Percentiles rank a stretch among this genome's conserved stretches.
These are phyloP conservation scores for Lolium rigidum DNA, from an alignment of 176 grass and related monocot genomes.

Conservation along the genomic window DNA sequence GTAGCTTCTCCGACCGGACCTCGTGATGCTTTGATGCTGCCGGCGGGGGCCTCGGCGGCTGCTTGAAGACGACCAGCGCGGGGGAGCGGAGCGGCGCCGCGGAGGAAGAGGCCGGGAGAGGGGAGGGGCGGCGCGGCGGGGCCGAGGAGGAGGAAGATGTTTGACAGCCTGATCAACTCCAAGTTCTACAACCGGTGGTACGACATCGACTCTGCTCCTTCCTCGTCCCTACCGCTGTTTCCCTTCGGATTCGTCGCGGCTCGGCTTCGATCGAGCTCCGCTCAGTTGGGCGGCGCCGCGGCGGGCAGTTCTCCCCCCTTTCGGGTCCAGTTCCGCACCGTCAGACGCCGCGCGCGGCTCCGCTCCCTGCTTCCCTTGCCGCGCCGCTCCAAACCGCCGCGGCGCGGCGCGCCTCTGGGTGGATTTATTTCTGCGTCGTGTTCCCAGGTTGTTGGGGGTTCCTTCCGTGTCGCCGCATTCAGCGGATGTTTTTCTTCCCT, in stretches of 20 bases:
- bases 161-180: constrained; percentile 68
- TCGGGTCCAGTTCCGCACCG: too few species aligned
- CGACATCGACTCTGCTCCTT: not conserved
- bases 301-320: too few species aligned
- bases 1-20: not conserved
- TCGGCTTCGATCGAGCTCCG: not conserved
- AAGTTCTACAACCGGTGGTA: constrained; percentile 92
- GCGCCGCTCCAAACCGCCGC: not conserved
- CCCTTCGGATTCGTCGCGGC: not conserved
- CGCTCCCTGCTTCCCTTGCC: too few species aligned
- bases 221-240: constrained; percentile 18
- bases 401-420: too few species aligned
- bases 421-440: not conserved
- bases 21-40: constrained; percentile 37
- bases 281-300: not conserved
- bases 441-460: not conserved
- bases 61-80: constrained; percentile 10
- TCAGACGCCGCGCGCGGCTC: too few species aligned
- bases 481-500: not conserved
- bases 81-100: not conserved
- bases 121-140: not conserved
- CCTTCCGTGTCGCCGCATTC: not conserved
- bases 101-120: not conserved
- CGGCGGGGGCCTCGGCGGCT: constrained; percentile 25
- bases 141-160: constrained; percentile 51